Conservation (phyloP, 192 early-diverging fungal genomes). For the Jimgerdemannia flammicorona region DNA sequence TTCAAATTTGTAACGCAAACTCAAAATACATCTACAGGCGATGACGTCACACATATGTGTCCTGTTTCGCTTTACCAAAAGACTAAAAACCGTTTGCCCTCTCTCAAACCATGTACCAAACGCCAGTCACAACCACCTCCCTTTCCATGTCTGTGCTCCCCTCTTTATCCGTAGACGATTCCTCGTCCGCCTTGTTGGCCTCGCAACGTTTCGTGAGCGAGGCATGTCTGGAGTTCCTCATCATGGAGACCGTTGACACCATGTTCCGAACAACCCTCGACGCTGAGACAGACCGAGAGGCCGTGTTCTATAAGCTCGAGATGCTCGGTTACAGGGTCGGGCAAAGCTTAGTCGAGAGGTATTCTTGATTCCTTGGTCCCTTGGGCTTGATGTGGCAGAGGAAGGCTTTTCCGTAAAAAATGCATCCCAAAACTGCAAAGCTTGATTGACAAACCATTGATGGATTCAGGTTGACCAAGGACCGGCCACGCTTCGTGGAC, state of each 20-base stretch:
- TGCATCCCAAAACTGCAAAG: background rate
- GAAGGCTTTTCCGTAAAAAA: too few relatives aligned
- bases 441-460: background rate
- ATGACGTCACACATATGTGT: too few relatives aligned
- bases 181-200: background rate
- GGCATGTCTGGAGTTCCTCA: slow-evolving; percentile 63
- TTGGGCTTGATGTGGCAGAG: too few relatives aligned
- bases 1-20: too few relatives aligned
- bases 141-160: background rate
- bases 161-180: background rate
- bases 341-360: slow-evolving; percentile 82
- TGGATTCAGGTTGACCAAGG: slow-evolving; percentile 67
- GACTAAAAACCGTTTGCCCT: too few relatives aligned
- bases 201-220: slow-evolving; percentile 48
- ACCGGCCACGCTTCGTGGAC: slow-evolving; percentile 85
- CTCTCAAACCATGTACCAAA: too few relatives aligned
- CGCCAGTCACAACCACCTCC: too few relatives aligned
- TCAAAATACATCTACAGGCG: too few relatives aligned
- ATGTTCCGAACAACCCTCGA: slow-evolving; percentile 55
- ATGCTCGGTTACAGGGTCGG: slow-evolving; percentile 89
- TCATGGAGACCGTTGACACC: slow-evolving; percentile 73
- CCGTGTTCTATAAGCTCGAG: slow-evolving; percentile 90
- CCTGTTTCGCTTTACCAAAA: too few relatives aligned
- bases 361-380: background rate
- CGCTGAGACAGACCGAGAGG: slow-evolving; percentile 75